Evolutionary conservation across 805 yeast genomes (phyloP).

Genomic region (Lachancea cidri): DNA sequence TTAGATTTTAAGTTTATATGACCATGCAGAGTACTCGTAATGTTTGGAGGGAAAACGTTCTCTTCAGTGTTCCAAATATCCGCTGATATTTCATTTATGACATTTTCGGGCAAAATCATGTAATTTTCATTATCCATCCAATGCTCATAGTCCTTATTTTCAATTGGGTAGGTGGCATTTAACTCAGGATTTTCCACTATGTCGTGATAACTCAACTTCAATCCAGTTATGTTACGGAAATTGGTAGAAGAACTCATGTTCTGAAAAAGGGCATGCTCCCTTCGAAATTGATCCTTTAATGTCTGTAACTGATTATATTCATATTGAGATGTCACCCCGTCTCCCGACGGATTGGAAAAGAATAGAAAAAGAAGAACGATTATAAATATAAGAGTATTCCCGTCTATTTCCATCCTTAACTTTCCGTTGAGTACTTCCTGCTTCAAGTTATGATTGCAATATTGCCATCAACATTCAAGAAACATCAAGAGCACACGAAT

Average conservation of each 20-base stretch:
- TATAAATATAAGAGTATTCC: constrained; percentile 28
- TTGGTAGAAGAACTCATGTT: constrained; percentile 45
- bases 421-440: too few species aligned
- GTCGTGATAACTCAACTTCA: constrained; percentile 60
- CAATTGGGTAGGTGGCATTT: constrained; percentile 54
- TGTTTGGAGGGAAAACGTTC: constrained; percentile 37
- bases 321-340: constrained; percentile 32
- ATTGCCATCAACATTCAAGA: too few species aligned
- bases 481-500: too few species aligned
- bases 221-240: constrained; percentile 72
- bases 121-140: constrained; percentile 47
- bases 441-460: too few species aligned
- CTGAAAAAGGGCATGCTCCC: constrained; percentile 33
- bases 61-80: constrained; percentile 46
- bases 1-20: constrained; percentile 28
- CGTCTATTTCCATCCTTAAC: constrained; percentile 30
- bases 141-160: constrained; percentile 37
- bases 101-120: constrained; percentile 55
- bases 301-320: constrained; percentile 37
- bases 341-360: constrained; percentile 31
- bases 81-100: constrained; percentile 42
- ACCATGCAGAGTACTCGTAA: constrained; percentile 47
- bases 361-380: constrained; percentile 28
- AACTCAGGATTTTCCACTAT: constrained; percentile 39
- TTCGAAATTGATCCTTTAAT: constrained; percentile 34